These are phyloP conservation scores for Fraxinus paxiana DNA, from an alignment of 305 asterid species.

Conservation along the genomic window DNA sequence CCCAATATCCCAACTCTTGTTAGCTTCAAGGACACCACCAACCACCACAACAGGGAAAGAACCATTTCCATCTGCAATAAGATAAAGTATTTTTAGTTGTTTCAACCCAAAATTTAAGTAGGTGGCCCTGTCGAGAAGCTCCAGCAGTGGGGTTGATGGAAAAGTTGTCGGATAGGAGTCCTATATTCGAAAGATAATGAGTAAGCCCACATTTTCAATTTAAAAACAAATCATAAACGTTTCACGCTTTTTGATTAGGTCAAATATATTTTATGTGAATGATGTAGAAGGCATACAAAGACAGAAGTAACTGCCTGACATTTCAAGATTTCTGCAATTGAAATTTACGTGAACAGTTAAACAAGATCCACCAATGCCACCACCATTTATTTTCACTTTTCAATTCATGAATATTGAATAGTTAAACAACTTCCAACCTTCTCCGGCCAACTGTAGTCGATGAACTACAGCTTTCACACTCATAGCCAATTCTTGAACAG, in stretches of 20 bases:
- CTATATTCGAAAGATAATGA: not conserved
- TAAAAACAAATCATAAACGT: not conserved
- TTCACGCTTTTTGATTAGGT: not conserved
- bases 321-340: conserved; percentile 9
- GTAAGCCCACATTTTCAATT: not conserved
- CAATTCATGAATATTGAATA: not conserved
- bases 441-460: conserved; percentile 71
- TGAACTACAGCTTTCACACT: conserved; percentile 84
- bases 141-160: not conserved
- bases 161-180: not conserved
- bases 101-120: not conserved
- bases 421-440: conserved; percentile 44
- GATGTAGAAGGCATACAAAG: not conserved
- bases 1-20: conserved; percentile 79
- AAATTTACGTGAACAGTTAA: not conserved
- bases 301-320: not conserved
- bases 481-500: conserved; percentile 75
- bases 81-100: conserved; percentile 11
- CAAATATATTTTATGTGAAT: not conserved
- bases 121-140: not conserved
- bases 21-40: conserved; percentile 89
- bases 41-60: conserved; percentile 89
- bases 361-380: not conserved
- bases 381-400: not conserved
- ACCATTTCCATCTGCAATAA: conserved; percentile 62